phyloP scores from a whole-genome alignment of 768 basidiomycete species.

The Pisolithus microcarpus region DNA sequence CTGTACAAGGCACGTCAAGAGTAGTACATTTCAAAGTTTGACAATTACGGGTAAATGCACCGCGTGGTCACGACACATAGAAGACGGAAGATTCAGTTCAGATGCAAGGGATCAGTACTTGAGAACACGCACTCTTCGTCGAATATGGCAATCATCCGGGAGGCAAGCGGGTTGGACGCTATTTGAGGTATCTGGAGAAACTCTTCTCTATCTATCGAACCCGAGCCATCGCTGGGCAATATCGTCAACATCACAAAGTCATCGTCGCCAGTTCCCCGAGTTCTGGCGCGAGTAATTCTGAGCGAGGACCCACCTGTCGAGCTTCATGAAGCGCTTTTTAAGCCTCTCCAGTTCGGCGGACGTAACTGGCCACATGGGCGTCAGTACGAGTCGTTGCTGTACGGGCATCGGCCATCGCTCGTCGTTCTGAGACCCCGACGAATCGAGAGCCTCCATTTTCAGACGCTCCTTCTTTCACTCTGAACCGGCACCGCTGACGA shows the following conservation, averaged over 20 bases:
- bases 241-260: too few species aligned
- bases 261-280: too few species aligned
- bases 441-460: background rate
- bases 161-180: conserved; percentile 93
- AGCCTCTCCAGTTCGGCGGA: conserved; percentile 88
- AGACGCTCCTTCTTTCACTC: background rate
- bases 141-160: conserved; percentile 98
- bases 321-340: conserved; percentile 99
- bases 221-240: conserved; percentile 76
- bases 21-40: background rate
- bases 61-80: background rate
- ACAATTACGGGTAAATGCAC: background rate
- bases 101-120: background rate
- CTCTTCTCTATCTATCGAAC: conserved; percentile 97
- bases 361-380: conserved; percentile 60
- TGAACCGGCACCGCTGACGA: background rate
- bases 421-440: background rate
- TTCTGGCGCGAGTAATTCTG: background rate
- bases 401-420: background rate
- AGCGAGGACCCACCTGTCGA: conserved; percentile 64
- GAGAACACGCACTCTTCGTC: conserved; percentile 83
- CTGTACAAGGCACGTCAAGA: conserved; percentile 34
- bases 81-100: background rate
- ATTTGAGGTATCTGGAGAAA: conserved; percentile 99
- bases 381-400: conserved; percentile 1